Percentiles rank a stretch among this genome's conserved stretches.
Evolutionary conservation across 176 grass and related monocot species (phyloP).

Genomic region (Oryza australiensis): DNA sequence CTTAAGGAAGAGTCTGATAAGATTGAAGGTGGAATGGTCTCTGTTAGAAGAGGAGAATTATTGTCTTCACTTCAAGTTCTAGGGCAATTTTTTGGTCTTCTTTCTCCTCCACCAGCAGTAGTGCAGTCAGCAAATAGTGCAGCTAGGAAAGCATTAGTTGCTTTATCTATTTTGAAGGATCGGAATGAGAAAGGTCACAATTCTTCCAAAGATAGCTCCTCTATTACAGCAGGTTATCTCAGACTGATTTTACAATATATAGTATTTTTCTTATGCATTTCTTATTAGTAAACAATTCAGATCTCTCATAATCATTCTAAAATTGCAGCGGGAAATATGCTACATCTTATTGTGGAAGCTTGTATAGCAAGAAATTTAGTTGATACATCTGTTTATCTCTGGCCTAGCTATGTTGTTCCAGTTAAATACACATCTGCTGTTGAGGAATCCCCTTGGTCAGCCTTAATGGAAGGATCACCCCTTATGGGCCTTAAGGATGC

Average conservation of each 20-base stretch:
- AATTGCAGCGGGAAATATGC: constrained; percentile 70
- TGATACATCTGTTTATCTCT: constrained; percentile 90
- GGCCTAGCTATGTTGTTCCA: constrained; percentile 73
- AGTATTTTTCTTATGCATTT: constrained; percentile 31
- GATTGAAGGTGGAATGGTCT: constrained; percentile 29
- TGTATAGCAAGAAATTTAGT: constrained; percentile 83
- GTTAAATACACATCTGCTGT: constrained; percentile 46
- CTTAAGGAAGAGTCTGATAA: constrained; percentile 57
- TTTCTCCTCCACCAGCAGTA: constrained; percentile 59
- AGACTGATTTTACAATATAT: constrained; percentile 6
- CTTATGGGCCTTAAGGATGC: constrained; percentile 62
- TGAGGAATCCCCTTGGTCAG: constrained; percentile 65
- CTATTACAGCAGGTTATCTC: constrained; percentile 59
- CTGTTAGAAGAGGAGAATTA: constrained; percentile 56
- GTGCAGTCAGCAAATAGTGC: constrained; percentile 62
- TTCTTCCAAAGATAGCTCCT: constrained; percentile 30
- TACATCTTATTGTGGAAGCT: constrained; percentile 87
- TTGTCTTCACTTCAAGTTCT: constrained; percentile 68
- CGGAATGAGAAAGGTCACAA: constrained; percentile 32
- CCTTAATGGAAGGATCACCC: constrained; percentile 70
- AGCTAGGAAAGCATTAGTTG: constrained; percentile 76
- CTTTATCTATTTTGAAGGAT: constrained; percentile 58
- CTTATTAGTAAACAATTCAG: constrained; percentile 4
- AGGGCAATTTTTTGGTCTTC: constrained; percentile 66
- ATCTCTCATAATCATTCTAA: constrained; percentile 35